Conservation (phyloP, 345 rosid genomes). For the Hirschfeldia incana region DNA sequence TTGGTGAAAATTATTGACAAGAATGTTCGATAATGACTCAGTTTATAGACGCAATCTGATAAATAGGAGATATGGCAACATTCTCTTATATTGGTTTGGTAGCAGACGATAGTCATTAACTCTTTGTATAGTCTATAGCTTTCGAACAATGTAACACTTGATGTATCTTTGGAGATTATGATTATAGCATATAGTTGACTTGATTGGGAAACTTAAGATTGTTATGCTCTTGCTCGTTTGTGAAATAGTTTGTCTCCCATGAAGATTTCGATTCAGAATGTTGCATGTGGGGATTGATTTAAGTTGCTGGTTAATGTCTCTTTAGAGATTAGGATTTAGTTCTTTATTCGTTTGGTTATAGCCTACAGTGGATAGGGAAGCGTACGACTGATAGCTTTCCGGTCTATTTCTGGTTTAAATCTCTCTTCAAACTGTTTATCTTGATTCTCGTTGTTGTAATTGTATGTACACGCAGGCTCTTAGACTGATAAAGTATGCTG, state of each 20-base stretch:
- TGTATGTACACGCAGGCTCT: constrained; percentile 53
- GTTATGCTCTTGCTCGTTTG: constrained; percentile 22
- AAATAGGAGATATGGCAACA: too few relatives aligned
- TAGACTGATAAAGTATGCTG: constrained; percentile 82
- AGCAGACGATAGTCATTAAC: too few relatives aligned
- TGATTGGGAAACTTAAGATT: not conserved
- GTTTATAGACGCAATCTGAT: too few relatives aligned
- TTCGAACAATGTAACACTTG: too few relatives aligned
- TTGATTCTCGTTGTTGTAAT: constrained; percentile 24
- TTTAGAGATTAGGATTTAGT: not conserved
- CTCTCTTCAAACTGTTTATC: not conserved
- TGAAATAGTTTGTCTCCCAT: not conserved
- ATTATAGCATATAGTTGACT: not conserved
- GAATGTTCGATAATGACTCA: too few relatives aligned
- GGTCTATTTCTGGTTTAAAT: not conserved
- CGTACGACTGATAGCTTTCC: not conserved
- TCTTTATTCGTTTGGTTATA: not conserved
- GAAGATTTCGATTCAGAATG: constrained; percentile 1
- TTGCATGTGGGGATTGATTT: constrained; percentile 19
- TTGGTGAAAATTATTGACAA: too few relatives aligned
- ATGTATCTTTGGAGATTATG: not conserved
- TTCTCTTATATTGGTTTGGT: too few relatives aligned
- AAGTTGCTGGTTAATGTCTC: constrained; percentile 11
- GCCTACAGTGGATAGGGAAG: not conserved
- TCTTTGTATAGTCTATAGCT: too few relatives aligned